phyloP scores from a whole-genome alignment of 306 rosid species.

The Heteromeles arbutifolia region DNA sequence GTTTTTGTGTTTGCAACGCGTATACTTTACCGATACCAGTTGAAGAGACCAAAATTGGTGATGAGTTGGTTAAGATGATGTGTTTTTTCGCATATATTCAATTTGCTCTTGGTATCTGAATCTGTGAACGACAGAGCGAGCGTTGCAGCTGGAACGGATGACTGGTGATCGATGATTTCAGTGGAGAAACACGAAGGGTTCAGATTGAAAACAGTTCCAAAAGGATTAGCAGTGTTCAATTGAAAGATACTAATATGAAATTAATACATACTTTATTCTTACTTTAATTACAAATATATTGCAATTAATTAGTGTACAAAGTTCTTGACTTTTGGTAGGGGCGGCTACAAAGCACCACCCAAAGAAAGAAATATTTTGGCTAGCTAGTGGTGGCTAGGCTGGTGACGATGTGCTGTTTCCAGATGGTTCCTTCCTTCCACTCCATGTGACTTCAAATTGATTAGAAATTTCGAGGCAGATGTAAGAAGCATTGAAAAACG shows the following conservation, averaged over 20 bases:
- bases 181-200: not conserved
- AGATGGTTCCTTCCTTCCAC: not conserved
- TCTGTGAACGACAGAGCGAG: too few species aligned
- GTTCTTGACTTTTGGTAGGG: not conserved
- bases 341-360: not conserved
- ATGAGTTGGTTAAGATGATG: too few species aligned
- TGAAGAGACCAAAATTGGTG: too few species aligned
- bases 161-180: too few species aligned
- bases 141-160: too few species aligned
- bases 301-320: not conserved
- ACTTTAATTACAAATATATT: not conserved
- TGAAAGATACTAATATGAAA: too few species aligned
- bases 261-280: not conserved
- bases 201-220: not conserved
- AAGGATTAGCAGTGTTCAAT: not conserved
- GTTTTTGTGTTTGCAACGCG: not conserved
- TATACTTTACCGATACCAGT: too few species aligned
- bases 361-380: not conserved
- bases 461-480: not conserved
- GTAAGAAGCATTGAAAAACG: not conserved
- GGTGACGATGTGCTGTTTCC: conserved; percentile 4
- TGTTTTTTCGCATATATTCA: too few species aligned
- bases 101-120: too few species aligned
- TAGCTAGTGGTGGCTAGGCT: not conserved
- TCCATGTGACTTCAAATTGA: not conserved